These are phyloP conservation scores for Plasmodium chabaudi DNA, from an alignment of 169 alveolate species.

Conservation along the genomic window DNA sequence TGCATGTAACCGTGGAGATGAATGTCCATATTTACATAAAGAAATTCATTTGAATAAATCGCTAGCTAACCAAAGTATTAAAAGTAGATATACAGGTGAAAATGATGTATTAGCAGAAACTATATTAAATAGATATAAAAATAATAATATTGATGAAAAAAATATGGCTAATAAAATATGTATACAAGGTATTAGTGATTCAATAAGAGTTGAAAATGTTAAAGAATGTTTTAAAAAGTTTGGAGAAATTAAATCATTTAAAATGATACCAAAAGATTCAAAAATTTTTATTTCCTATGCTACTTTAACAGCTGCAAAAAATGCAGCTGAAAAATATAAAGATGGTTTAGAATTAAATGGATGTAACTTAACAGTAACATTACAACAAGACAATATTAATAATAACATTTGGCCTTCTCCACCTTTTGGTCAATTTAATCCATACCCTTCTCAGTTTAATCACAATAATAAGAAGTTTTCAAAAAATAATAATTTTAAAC, in stretches of 20 bases:
- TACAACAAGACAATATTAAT: constrained; percentile 9
- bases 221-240: constrained; percentile 69
- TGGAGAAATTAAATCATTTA: constrained; percentile 73
- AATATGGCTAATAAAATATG: constrained; percentile 35
- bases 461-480: neutral
- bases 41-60: constrained; percentile 81
- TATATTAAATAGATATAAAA: constrained; percentile 62
- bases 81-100: constrained; percentile 83
- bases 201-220: constrained; percentile 43
- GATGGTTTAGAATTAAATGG: constrained; percentile 67
- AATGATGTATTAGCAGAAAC: constrained; percentile 83
- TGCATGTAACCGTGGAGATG: constrained; percentile 95
- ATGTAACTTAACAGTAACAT: constrained; percentile 29
- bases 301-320: constrained; percentile 33
- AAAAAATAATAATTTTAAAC: neutral
- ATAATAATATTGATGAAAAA: constrained; percentile 30
- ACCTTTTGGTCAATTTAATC: neutral
- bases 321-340: constrained; percentile 54
- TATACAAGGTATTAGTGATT: constrained; percentile 59
- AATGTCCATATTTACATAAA: constrained; percentile 93
- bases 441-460: neutral
- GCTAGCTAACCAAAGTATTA: constrained; percentile 81
- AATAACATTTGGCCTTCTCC: too few relatives aligned
- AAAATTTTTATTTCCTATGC: constrained; percentile 65
- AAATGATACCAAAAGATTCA: constrained; percentile 70